Evolutionary conservation across 768 basidiomycete species (phyloP), one percentile per base, ranked within the genome.

Genomic region (Lentinula lateritia): DNA sequence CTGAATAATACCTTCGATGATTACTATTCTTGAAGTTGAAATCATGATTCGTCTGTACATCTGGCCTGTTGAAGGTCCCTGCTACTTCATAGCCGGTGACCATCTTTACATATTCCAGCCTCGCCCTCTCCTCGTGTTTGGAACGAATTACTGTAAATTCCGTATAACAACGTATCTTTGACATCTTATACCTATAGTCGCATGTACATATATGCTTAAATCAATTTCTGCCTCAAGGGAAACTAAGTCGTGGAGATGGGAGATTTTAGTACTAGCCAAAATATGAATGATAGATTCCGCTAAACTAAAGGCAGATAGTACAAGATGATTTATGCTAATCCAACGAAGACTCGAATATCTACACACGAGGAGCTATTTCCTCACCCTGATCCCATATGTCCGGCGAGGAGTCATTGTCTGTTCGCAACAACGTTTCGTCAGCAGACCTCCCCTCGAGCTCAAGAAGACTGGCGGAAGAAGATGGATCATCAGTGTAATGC

Each of bases 401-500:
- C 1, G 12, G 16, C 41, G 32, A 43, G 16, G 55, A 56, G 39
- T 39, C 41, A 56, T 15, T n/a, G 2, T 43, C 28, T 18, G 38
- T 8, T 20, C 55, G 16, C 13, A 15, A n/a, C 34, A 35, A 16
- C 23, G 23, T 56, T 42, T 6, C 15, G 23, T 56, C 55, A 43
- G 10, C 18, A 56, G 38, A 39, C 32, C 41, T 56, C 43, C 55
- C 55, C 23, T 43, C 41, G 18, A 56, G 39, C 39, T 56, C 55
- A 3, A 42, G 23, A 28, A 28, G 16, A n/a, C 34, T 54, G 34
- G 32, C 23, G 16, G 50, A 50, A 12, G 50, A 13, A 13, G 50
- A 50, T 8, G 43, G 38, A 18, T 64, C 61, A 50, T 64, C 63
- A 48, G 63, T 52, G 42, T 61, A 64, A 13, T 56, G 35, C 42